These are phyloP conservation scores for Euphorbia schlechtendalii DNA, from an alignment of 441 rosid species.

Conservation along the genomic window DNA sequence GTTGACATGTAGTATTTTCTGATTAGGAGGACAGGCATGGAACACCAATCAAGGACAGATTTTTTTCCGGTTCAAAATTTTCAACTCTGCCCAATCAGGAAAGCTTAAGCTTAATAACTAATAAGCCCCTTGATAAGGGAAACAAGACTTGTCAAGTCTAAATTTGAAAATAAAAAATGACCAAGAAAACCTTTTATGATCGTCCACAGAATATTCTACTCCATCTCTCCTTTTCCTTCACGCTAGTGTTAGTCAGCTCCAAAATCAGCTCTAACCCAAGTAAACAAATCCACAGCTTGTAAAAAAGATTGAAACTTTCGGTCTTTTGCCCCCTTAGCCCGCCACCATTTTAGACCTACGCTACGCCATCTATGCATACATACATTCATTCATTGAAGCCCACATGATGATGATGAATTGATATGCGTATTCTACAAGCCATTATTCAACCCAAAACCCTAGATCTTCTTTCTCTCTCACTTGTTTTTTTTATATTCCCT, in stretches of 20 bases:
- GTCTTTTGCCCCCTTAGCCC: conserved; percentile 15
- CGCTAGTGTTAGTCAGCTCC: not conserved
- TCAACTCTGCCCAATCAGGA: too few species aligned
- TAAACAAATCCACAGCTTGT: not conserved
- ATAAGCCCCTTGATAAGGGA: too few species aligned
- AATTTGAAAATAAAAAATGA: too few species aligned
- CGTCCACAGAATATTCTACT: not conserved
- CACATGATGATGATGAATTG: not conserved
- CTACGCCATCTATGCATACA: not conserved
- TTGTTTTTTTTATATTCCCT: not conserved
- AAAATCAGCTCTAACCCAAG: not conserved
- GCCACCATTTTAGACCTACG: conserved; percentile 31
- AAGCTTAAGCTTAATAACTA: too few species aligned
- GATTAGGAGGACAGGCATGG: too few species aligned
- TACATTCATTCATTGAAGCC: not conserved
- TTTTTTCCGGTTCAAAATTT: too few species aligned
- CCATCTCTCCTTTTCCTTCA: not conserved
- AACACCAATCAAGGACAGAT: too few species aligned
- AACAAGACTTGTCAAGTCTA: too few species aligned
- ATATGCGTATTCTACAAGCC: conserved; percentile 32
- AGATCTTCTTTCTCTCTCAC: conserved; percentile 19
- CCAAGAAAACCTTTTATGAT: not conserved
- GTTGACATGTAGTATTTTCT: too few species aligned
- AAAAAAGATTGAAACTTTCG: not conserved
- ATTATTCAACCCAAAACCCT: conserved; percentile 33